Percentiles rank a stretch among this genome's conserved stretches.
phyloP scores from a whole-genome alignment of 192 early-diverging fungal species.

The Diversispora epigaea region DNA sequence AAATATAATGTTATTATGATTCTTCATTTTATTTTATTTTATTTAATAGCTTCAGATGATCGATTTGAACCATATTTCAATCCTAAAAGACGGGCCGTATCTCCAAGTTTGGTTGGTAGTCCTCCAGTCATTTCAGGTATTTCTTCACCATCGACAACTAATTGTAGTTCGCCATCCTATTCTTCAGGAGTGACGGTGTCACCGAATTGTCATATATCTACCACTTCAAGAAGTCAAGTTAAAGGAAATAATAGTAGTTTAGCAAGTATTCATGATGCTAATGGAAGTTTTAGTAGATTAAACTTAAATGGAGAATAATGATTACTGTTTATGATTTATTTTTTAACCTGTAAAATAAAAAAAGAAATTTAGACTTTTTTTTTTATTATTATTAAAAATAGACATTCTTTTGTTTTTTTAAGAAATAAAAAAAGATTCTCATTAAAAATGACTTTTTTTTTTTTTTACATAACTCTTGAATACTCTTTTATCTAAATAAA shows the following conservation, averaged over 20 bases:
- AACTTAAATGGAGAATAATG: constrained; percentile 24
- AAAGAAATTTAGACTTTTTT: too few species aligned
- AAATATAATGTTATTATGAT: not conserved
- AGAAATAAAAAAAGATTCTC: too few species aligned
- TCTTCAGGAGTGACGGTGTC: not conserved
- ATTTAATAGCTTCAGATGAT: constrained; percentile 25
- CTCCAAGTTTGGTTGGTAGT: constrained; percentile 25
- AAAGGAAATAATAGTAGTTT: constrained; percentile 12
- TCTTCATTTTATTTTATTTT: not conserved
- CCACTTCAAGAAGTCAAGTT: constrained; percentile 15
- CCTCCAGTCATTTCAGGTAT: constrained; percentile 15
- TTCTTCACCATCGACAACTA: constrained; percentile 9
- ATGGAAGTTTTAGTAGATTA: constrained; percentile 31
- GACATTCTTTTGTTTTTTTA: too few species aligned
- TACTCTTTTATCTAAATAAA: too few species aligned
- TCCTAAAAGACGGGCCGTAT: constrained; percentile 30
- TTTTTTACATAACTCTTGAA: too few species aligned
- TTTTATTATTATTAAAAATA: too few species aligned
- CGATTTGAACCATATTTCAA: constrained; percentile 34
- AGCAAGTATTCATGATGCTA: constrained; percentile 27
- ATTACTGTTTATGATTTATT: too few species aligned
- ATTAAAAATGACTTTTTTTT: too few species aligned
- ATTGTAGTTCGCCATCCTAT: not conserved
- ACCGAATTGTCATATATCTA: not conserved
- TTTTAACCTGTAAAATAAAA: too few species aligned